Percentiles rank a stretch among this genome's conserved stretches.
Evolutionary conservation across 1,139 yeast species (phyloP).

Genomic region (Kodamaea anthophila): DNA sequence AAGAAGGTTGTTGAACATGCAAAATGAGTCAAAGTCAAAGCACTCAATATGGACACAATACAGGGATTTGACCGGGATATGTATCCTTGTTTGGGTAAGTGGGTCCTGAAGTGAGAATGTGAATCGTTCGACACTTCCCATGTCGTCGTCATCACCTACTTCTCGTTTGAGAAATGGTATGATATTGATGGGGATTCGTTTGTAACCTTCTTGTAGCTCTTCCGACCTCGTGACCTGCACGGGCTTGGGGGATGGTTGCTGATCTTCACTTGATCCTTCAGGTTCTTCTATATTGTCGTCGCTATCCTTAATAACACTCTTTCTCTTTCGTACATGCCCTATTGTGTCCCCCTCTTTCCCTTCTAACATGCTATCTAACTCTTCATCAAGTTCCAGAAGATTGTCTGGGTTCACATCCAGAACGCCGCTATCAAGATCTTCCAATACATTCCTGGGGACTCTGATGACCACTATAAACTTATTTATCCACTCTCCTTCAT

Average conservation of each 20-base stretch:
- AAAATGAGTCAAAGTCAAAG: conserved; percentile 41
- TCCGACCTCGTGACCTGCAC: too few relatives aligned
- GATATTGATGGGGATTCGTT: conserved; percentile 12
- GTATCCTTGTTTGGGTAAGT: conserved; percentile 29
- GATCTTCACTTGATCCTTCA: too few relatives aligned
- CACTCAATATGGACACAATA: conserved; percentile 41
- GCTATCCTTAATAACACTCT: not conserved
- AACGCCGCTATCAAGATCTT: conserved; percentile 2
- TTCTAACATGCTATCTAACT: conserved; percentile 9
- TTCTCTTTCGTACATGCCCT: not conserved
- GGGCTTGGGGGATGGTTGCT: too few relatives aligned
- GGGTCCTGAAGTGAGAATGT: conserved; percentile 14
- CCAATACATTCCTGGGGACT: not conserved
- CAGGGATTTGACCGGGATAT: conserved; percentile 35
- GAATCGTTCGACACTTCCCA: conserved; percentile 12
- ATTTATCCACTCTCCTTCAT: conserved; percentile 2
- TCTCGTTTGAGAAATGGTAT: conserved; percentile 13
- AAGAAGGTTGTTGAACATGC: conserved; percentile 34
- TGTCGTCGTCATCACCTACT: conserved; percentile 9
- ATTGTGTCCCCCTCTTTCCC: conserved; percentile 3
- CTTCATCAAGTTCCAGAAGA: conserved; percentile 10
- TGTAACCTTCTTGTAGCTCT: conserved; percentile 6
- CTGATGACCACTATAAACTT: conserved; percentile 1
- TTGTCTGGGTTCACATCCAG: too few relatives aligned
- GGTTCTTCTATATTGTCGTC: too few relatives aligned